These are phyloP conservation scores for Paecilomyces sp. DNA, from an alignment of 2,329 filamentous ascomycete species.

Conservation along the genomic window DNA sequence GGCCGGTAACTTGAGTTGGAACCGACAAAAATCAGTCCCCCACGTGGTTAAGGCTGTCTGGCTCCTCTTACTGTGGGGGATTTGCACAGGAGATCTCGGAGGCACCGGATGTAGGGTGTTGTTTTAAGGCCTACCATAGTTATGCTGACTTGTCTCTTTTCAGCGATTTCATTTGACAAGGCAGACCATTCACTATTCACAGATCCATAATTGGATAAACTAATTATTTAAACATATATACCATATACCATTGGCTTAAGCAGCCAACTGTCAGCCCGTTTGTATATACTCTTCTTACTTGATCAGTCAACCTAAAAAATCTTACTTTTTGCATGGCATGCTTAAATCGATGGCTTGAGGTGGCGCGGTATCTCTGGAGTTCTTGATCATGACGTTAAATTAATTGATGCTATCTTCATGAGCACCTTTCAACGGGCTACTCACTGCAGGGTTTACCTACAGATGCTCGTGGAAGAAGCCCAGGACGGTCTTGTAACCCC, in stretches of 20 bases:
- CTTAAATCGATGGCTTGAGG: not conserved
- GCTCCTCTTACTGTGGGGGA: not conserved
- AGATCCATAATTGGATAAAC: not conserved
- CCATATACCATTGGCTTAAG: not conserved
- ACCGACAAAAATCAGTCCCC: not conserved
- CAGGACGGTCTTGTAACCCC: constrained; percentile 33
- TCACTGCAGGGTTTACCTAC: constrained; percentile 11
- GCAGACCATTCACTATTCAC: not conserved
- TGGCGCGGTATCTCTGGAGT: not conserved
- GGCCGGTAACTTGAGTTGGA: not conserved
- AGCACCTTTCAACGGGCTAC: not conserved
- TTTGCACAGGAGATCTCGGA: not conserved
- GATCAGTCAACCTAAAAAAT: not conserved
- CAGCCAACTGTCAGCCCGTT: not conserved
- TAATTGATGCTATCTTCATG: not conserved
- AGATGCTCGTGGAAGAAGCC: constrained; percentile 36
- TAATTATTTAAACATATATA: not conserved
- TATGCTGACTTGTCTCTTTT: not conserved
- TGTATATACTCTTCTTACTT: not conserved
- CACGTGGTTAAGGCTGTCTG: not conserved
- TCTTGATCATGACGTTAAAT: not conserved
- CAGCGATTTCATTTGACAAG: not conserved
- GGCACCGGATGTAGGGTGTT: not conserved
- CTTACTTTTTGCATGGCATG: not conserved
- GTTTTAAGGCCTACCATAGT: too few species aligned